These are phyloP conservation scores for Microdochium bolleyi DNA, from an alignment of 2,329 filamentous ascomycete species.

Conservation along the genomic window DNA sequence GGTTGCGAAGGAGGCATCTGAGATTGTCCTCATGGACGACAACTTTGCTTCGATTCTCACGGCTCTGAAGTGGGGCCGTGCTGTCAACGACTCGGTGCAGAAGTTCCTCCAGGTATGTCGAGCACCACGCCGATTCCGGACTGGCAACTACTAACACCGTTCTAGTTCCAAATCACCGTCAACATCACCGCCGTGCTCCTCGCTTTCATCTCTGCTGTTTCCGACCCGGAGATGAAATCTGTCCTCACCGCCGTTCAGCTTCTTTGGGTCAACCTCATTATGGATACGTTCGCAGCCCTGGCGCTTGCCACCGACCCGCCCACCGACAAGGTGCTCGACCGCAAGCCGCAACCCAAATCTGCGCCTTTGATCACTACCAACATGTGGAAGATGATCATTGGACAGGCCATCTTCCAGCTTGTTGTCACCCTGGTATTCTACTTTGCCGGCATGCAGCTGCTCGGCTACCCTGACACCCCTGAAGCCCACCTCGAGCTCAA, in stretches of 20 bases:
- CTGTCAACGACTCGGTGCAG: conserved; percentile 60
- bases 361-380: conserved; percentile 64
- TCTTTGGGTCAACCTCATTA: conserved; percentile 63
- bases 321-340: conserved; percentile 45
- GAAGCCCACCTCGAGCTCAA: conserved; percentile 32
- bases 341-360: conserved; percentile 50
- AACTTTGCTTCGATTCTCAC: conserved; percentile 61
- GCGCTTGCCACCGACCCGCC: conserved; percentile 58
- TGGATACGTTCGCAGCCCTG: conserved; percentile 61
- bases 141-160: conserved; percentile 1
- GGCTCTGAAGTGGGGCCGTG: conserved; percentile 60
- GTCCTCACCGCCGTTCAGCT: conserved; percentile 60
- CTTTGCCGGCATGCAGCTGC: conserved; percentile 49
- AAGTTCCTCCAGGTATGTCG: conserved; percentile 52
- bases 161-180: conserved; percentile 58
- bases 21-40: conserved; percentile 59
- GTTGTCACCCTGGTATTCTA: conserved; percentile 51
- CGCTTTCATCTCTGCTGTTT: conserved; percentile 56
- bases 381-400: conserved; percentile 62
- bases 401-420: conserved; percentile 54
- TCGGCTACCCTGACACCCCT: conserved; percentile 34
- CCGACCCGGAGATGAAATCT: conserved; percentile 43
- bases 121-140: not conserved
- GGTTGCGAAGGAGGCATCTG: conserved; percentile 61
- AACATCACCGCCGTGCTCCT: conserved; percentile 61